Conservation (phyloP, 345 rosid species). For the Lumnitzera racemosa region DNA sequence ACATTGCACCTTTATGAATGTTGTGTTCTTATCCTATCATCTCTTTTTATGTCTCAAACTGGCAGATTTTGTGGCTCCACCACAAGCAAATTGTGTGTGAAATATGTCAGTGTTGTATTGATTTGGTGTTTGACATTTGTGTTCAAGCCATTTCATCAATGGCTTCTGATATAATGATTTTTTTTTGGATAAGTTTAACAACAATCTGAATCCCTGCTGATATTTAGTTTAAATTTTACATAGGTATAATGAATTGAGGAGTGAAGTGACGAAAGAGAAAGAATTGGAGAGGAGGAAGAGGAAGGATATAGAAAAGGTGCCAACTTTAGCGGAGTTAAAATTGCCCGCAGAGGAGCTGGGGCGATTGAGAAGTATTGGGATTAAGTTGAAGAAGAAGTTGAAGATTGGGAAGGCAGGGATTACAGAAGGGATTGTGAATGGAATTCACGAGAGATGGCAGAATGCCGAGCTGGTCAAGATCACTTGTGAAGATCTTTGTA, state of each 20-base stretch:
- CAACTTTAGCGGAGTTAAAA: slow-evolving; percentile 71
- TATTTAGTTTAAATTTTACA: no score
- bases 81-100: no score
- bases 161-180: no score
- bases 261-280: slow-evolving; percentile 19
- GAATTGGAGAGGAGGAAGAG: slow-evolving; percentile 15
- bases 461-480: slow-evolving; percentile 71
- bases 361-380: slow-evolving; percentile 55
- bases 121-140: no score
- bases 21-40: no score
- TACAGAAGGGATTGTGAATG: slow-evolving; percentile 93
- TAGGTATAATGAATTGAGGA: slow-evolving; percentile 49
- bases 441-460: slow-evolving; percentile 96
- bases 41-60: no score
- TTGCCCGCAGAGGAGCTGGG: slow-evolving; percentile 49
- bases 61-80: no score
- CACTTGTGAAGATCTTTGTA: slow-evolving; percentile 72
- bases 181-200: no score
- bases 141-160: no score
- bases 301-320: slow-evolving; percentile 40
- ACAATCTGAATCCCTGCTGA: no score
- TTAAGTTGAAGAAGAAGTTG: slow-evolving; percentile 55
- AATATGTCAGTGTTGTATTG: no score
- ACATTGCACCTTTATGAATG: no score
- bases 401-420: slow-evolving; percentile 87